phyloP scores from a whole-genome alignment of 352 stramenopile species.

The Chrysophaeum taylorii region DNA sequence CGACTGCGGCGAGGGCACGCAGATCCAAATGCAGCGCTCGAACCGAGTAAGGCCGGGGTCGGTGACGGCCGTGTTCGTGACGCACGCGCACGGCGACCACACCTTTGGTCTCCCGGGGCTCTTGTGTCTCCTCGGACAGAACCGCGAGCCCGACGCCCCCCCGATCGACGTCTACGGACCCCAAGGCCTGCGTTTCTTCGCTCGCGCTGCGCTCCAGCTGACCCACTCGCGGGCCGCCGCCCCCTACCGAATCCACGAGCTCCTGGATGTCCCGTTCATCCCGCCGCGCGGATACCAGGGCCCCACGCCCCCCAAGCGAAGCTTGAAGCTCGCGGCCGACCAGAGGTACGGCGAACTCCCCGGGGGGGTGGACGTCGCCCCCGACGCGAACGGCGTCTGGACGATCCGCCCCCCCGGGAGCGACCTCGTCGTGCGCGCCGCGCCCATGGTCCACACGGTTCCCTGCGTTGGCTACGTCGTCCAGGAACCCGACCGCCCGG shows the following conservation, averaged over 20 bases:
- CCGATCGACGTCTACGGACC: conserved; percentile 71
- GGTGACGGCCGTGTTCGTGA: conserved; percentile 70
- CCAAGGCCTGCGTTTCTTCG: conserved; percentile 52
- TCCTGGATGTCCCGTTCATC: conserved; percentile 51
- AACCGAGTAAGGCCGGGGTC: conserved; percentile 44
- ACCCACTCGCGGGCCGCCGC: conserved; percentile 48
- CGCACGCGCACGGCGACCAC: conserved; percentile 68
- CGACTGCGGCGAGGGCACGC: conserved; percentile 67
- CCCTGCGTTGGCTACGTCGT: conserved; percentile 69
- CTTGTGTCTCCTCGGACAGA: conserved; percentile 61
- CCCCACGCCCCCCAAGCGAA: neutral
- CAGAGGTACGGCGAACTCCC: conserved; percentile 29
- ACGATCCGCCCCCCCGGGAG: conserved; percentile 44
- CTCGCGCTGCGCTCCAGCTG: conserved; percentile 52
- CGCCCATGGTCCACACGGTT: conserved; percentile 62
- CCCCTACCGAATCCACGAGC: conserved; percentile 58
- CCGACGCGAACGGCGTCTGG: conserved; percentile 32
- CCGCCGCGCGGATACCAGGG: neutral
- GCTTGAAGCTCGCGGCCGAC: neutral
- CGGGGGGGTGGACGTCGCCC: conserved; percentile 33
- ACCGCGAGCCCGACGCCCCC: conserved; percentile 33
- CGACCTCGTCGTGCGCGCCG: conserved; percentile 49
- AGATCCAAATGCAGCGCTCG: conserved; percentile 56
- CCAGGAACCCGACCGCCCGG: conserved; percentile 47
- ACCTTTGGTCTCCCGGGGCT: conserved; percentile 64